Percentiles rank a stretch among this genome's conserved stretches.
phyloP scores from a whole-genome alignment of 75 land plant species.

The Pinus albicaulis region DNA sequence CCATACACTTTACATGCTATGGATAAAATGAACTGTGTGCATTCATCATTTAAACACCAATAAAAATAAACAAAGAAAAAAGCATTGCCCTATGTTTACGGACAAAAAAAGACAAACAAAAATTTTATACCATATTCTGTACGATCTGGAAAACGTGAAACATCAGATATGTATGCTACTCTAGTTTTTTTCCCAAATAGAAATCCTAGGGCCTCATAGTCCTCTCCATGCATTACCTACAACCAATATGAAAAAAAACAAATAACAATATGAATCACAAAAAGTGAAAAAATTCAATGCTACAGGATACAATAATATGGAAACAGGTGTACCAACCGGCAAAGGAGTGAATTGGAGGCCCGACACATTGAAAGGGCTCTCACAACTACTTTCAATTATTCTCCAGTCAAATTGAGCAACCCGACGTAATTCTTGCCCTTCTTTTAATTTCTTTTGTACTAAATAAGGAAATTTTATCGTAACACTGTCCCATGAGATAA shows the following conservation, averaged over 20 bases:
- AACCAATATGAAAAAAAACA: neutral
- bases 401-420: constrained; percentile 94
- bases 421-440: constrained; percentile 93
- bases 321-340: constrained; percentile 46
- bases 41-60: neutral
- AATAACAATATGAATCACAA: neutral
- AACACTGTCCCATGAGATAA: constrained; percentile 47
- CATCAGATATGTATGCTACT: constrained; percentile 97
- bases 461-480: constrained; percentile 80
- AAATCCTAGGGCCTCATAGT: constrained; percentile 85
- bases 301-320: neutral
- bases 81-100: neutral
- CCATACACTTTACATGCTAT: neutral
- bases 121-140: constrained; percentile 67
- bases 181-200: constrained; percentile 78
- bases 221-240: constrained; percentile 99
- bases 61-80: constrained; percentile 3
- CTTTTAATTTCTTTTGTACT: constrained; percentile 63
- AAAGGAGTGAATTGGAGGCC: constrained; percentile 85
- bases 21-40: neutral
- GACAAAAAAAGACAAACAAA: constrained; percentile 1
- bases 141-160: constrained; percentile 68
- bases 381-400: constrained; percentile 60
- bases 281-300: neutral
- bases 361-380: constrained; percentile 63